These are phyloP conservation scores for Pascua guehoae DNA, from an alignment of 1,284 basidiomycete species.

Conservation along the genomic window DNA sequence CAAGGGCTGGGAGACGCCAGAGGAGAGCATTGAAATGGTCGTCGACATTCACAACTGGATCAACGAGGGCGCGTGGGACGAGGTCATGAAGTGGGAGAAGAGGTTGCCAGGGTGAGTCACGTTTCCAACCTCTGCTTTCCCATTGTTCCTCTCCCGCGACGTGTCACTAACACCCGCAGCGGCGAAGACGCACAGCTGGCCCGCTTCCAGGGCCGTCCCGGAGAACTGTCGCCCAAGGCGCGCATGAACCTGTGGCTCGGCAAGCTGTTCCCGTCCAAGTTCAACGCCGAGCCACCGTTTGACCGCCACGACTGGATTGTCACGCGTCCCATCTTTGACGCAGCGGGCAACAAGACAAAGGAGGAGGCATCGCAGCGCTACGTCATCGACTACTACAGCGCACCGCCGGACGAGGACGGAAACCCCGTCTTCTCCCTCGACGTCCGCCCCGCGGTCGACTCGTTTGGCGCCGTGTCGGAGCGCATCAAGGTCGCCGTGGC, in stretches of 20 bases:
- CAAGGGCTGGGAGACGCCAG: conserved; percentile 97
- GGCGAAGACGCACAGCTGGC: conserved; percentile 63
- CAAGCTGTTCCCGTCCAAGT: conserved; percentile 78
- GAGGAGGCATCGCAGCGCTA: conserved; percentile 62
- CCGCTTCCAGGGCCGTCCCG: conserved; percentile 84
- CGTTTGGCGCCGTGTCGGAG: conserved; percentile 65
- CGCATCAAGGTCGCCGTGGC: conserved; percentile 67
- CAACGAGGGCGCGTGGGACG: conserved; percentile 94
- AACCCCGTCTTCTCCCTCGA: conserved; percentile 88
- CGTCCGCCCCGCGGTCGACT: conserved; percentile 84
- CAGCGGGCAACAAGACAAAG: conserved; percentile 57
- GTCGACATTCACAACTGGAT: conserved; percentile 98
- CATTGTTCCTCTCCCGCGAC: background rate
- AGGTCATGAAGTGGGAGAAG: conserved; percentile 91
- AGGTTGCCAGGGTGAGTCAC: conserved; percentile 52
- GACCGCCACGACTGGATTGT: conserved; percentile 99
- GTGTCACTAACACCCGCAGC: conserved; percentile 16
- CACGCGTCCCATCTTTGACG: conserved; percentile 57
- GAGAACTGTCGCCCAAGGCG: conserved; percentile 76
- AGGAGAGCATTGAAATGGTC: conserved; percentile 94
- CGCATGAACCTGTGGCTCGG: conserved; percentile 78
- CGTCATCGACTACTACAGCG: conserved; percentile 95
- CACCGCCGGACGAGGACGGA: conserved; percentile 75
- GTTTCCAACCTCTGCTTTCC: background rate
- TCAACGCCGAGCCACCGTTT: conserved; percentile 88